Evolutionary conservation across 345 rosid genomes (phyloP), one percentile per base, ranked within the genome.

Genomic region (Iberis pinnata): DNA sequence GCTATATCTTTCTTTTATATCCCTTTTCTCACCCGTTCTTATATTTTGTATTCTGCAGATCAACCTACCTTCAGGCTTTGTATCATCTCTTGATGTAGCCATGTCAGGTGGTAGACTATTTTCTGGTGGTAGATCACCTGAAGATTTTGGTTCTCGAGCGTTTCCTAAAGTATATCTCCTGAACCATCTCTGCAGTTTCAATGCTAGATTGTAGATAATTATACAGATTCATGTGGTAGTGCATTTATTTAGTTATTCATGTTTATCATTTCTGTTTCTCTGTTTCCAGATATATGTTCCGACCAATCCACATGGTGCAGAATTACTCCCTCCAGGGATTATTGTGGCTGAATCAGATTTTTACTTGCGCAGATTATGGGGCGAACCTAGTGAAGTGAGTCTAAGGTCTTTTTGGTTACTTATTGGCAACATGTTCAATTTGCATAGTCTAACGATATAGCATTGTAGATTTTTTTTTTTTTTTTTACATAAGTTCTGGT

Each of bases 291-390:
- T 90, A 73, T 74, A 82, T 67, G 89, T 79, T 70, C 73, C 86
- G 29, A 80, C 81, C 69, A 90, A 87, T 77, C 98, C 98, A 9
- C 96, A 64, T 60, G 96, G 98, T 58, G 87, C 92, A 17, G 95
- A 86, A 80, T 67, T 69, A 68, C 80, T 90, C 45, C 98, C 96
- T 58, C 92, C 96, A n/a, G 90, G 86, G 46, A 90, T 90, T 61
- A 58, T 90, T 39, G 96, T 72, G 48, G 45, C 95, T 31, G 83
- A 87, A 76, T 61, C 95, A 7, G 98, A 90, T 71, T 68, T 87
- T 22, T 80, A 80, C 76, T 65, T 79, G 74, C 95, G 82, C 68
- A 79, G 95, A 72, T 78, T 90, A 73, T 90, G 92, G 96, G 98
- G 96, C 63, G 96, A 90, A 40, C 98, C 98, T 9, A 75, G 73